phyloP scores from a whole-genome alignment of 129 eudicot genomes.

The Smallanthus sonchifolius region DNA sequence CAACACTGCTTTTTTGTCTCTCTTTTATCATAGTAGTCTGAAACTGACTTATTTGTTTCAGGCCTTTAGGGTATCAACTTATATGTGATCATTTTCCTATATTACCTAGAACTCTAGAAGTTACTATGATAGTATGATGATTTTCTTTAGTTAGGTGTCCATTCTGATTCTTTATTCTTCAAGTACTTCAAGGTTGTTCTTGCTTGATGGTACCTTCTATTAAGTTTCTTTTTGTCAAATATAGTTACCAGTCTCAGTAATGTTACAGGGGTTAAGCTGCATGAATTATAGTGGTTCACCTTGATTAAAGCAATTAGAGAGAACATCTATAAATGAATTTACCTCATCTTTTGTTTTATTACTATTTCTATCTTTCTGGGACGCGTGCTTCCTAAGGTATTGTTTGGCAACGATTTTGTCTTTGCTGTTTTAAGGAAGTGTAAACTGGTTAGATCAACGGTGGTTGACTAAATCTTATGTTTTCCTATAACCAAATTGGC shows the following conservation, averaged over 20 bases:
- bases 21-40: not conserved
- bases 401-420: not conserved
- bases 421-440: not conserved
- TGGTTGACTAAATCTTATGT: not conserved
- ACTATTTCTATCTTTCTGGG: not conserved
- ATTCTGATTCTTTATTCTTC: not conserved
- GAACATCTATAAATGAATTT: not conserved
- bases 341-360: not conserved
- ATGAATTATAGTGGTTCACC: not conserved
- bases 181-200: not conserved
- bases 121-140: not conserved
- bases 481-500: not conserved
- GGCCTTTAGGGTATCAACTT: slow-evolving; percentile 6
- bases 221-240: not conserved
- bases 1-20: not conserved
- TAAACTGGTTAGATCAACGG: not conserved
- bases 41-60: not conserved
- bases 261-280: slow-evolving; percentile 6
- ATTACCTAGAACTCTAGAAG: not conserved
- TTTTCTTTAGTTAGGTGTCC: not conserved
- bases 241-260: not conserved
- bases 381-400: not conserved
- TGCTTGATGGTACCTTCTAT: slow-evolving; percentile 1
- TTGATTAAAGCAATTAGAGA: not conserved
- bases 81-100: not conserved